Percentiles rank a stretch among this genome's conserved stretches.
These are phyloP conservation scores for Curvularia hawaiiensis DNA, from an alignment of 2,329 filamentous ascomycete genomes.

Conservation along the genomic window DNA sequence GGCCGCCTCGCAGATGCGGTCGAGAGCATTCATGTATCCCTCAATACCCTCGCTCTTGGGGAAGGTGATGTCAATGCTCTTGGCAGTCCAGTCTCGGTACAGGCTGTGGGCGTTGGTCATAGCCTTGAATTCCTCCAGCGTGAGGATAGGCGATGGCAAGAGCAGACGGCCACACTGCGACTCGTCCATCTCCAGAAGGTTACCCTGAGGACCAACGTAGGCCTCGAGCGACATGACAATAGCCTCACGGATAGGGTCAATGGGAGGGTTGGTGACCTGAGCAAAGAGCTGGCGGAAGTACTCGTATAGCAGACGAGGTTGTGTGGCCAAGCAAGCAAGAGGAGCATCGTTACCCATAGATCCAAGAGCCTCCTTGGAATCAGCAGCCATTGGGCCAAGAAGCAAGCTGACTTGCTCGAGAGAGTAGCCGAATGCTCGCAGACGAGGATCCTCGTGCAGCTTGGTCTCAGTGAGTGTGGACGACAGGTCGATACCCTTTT, in stretches of 20 bases:
- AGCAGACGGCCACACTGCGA: constrained; percentile 86
- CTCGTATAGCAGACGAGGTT: constrained; percentile 87
- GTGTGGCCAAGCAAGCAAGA: constrained; percentile 86
- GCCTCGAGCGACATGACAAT: constrained; percentile 98
- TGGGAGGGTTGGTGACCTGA: constrained; percentile 96
- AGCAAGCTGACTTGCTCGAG: constrained; percentile 93
- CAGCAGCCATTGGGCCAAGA: constrained; percentile 92
- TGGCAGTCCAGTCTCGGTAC: constrained; percentile 83
- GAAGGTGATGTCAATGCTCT: constrained; percentile 91
- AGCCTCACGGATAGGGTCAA: constrained; percentile 94
- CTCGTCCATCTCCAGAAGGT: constrained; percentile 90
- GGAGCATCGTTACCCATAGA: constrained; percentile 99
- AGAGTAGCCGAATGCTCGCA: constrained; percentile 91
- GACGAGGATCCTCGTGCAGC: constrained; percentile 81
- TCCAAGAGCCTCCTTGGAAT: constrained; percentile 94
- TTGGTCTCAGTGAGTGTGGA: constrained; percentile 69
- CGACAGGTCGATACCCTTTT: constrained; percentile 66
- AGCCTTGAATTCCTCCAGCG: constrained; percentile 88
- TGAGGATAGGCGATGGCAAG: constrained; percentile 86
- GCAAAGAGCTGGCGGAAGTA: constrained; percentile 98
- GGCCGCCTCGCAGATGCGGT: constrained; percentile 83
- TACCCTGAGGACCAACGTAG: constrained; percentile 94
- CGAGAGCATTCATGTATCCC: constrained; percentile 86
- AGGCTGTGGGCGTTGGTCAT: constrained; percentile 76
- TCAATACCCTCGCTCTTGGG: constrained; percentile 80